Evolutionary conservation across 1,139 yeast genomes (phyloP).

Genomic region (Yamadazyma taylorii): DNA sequence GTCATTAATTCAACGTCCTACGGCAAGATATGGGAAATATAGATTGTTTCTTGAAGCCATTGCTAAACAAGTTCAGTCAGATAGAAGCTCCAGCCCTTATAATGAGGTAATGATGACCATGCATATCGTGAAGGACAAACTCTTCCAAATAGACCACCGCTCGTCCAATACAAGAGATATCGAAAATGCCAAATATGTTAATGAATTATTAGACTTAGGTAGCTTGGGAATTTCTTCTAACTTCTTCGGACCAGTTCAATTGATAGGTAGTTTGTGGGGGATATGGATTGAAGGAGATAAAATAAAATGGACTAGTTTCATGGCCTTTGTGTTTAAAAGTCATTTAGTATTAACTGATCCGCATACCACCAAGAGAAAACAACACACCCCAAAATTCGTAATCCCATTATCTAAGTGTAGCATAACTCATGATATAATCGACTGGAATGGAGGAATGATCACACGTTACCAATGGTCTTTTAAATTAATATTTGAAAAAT

Average conservation of each 20-base stretch:
- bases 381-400: constrained; percentile 39
- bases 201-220: constrained; percentile 7
- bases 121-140: constrained; percentile 19
- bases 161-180: constrained; percentile 7
- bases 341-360: constrained; percentile 37
- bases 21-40: constrained; percentile 52
- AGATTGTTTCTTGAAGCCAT: constrained; percentile 48
- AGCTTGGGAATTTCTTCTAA: constrained; percentile 11
- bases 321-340: constrained; percentile 50
- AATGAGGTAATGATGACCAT: constrained; percentile 6
- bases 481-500: constrained; percentile 49
- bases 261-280: constrained; percentile 40
- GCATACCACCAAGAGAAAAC: constrained; percentile 16
- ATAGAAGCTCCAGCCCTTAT: not conserved
- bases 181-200: not conserved
- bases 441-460: constrained; percentile 38
- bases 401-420: constrained; percentile 46
- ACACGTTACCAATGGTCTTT: constrained; percentile 30
- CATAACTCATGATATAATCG: constrained; percentile 21
- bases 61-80: constrained; percentile 14
- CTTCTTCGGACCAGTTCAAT: constrained; percentile 41
- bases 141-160: constrained; percentile 28
- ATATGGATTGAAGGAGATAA: constrained; percentile 36
- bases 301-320: constrained; percentile 24
- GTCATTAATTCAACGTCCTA: constrained; percentile 56